These are phyloP conservation scores for Suillus occidentalis DNA, from an alignment of 768 basidiomycete species.

Conservation along the genomic window DNA sequence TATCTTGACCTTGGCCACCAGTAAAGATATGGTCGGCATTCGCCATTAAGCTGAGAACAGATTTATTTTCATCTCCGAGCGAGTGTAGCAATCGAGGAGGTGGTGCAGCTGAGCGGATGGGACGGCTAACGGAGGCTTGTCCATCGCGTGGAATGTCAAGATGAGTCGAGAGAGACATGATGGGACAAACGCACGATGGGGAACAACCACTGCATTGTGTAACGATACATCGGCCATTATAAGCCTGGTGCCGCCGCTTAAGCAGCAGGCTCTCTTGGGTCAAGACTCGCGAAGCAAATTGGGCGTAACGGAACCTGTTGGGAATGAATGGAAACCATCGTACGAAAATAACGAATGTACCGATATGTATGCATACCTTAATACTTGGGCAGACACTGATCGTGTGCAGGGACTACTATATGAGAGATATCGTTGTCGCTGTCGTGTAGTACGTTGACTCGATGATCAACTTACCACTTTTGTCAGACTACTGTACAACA, in stretches of 20 bases:
- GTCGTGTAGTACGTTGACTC: background rate
- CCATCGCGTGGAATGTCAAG: background rate
- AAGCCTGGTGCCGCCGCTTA: too few species aligned
- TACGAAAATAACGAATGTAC: background rate
- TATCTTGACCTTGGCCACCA: slow-evolving; percentile 76
- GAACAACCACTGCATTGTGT: slow-evolving; percentile 14
- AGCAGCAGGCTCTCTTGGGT: background rate
- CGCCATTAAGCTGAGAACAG: slow-evolving; percentile 74
- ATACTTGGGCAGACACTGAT: background rate
- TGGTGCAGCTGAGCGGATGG: slow-evolving; percentile 43
- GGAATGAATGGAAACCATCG: background rate
- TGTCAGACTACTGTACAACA: background rate
- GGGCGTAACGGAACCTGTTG: background rate
- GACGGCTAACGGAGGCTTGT: slow-evolving; percentile 60
- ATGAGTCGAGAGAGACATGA: background rate
- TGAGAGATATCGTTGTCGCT: background rate
- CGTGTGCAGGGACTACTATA: background rate
- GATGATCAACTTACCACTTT: background rate
- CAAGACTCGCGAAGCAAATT: background rate
- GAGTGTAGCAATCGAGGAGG: slow-evolving; percentile 63
- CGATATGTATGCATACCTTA: background rate
- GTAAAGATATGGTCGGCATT: slow-evolving; percentile 75
- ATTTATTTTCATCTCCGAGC: slow-evolving; percentile 65
- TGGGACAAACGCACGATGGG: slow-evolving; percentile 26
- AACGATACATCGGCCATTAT: slow-evolving; percentile 1